These are phyloP conservation scores for Porogramme epimiltina DNA, from an alignment of 1,284 basidiomycete species.

Conservation along the genomic window DNA sequence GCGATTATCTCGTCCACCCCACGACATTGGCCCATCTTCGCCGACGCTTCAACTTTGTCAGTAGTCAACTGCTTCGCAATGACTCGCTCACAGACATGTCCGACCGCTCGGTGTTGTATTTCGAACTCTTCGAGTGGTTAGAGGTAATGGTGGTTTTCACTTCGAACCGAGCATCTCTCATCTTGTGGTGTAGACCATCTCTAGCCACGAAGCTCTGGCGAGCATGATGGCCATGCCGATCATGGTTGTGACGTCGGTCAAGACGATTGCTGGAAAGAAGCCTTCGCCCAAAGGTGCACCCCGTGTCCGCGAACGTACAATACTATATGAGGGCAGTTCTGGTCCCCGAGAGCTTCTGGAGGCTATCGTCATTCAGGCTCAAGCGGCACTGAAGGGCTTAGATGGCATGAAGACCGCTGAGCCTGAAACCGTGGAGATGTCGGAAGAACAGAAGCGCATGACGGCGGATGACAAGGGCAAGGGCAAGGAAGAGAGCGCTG, in stretches of 20 bases:
- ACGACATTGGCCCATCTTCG: constrained; percentile 88
- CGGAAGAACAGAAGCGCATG: constrained; percentile 83
- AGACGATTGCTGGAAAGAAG: constrained; percentile 58
- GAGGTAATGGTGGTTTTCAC: constrained; percentile 56
- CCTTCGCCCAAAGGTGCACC: constrained; percentile 40
- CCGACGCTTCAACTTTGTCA: constrained; percentile 84
- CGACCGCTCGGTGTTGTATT: constrained; percentile 83
- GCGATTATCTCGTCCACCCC: constrained; percentile 87
- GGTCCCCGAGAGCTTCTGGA: constrained; percentile 89
- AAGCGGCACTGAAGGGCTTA: constrained; percentile 83
- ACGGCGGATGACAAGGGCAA: constrained; percentile 64
- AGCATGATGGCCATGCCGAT: constrained; percentile 97
- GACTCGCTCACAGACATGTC: constrained; percentile 93
- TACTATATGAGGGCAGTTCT: constrained; percentile 86
- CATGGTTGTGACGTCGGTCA: constrained; percentile 79
- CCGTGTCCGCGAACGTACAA: constrained; percentile 70
- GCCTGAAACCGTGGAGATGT: constrained; percentile 60
- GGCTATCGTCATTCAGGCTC: constrained; percentile 85
- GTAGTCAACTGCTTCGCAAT: constrained; percentile 82
- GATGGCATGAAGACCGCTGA: constrained; percentile 56
- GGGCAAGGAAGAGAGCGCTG: constrained; percentile 48
- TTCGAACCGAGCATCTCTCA: constrained; percentile 1
- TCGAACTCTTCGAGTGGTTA: constrained; percentile 87
- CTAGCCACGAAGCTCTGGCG: constrained; percentile 86
- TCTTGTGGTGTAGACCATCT: constrained; percentile 59